Percentiles rank a stretch among this genome's conserved stretches.
phyloP scores from a whole-genome alignment of 1,139 yeast species.

The Debaryomyces singareniensis region DNA sequence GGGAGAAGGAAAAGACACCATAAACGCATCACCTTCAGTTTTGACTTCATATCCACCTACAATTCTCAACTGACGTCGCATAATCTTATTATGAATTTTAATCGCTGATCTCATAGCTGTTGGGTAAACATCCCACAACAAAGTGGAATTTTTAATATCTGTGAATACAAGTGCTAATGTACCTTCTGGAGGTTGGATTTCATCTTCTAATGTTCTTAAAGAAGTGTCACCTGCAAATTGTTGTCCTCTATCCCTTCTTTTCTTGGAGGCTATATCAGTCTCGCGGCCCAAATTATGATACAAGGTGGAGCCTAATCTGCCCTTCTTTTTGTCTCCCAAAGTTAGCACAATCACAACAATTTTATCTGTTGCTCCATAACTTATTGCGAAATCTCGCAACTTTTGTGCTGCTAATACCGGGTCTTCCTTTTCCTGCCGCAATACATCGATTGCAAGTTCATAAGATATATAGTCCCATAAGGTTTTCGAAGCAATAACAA shows the following conservation, averaged over 20 bases:
- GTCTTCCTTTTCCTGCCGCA: conserved; percentile 73
- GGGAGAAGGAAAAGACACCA: conserved; percentile 97
- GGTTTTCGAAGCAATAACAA: conserved; percentile 79
- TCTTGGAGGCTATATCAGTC: conserved; percentile 36
- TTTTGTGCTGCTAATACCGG: conserved; percentile 93
- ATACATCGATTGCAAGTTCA: conserved; percentile 86
- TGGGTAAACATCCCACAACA: conserved; percentile 90
- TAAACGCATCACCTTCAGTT: conserved; percentile 98
- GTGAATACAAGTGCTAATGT: conserved; percentile 94
- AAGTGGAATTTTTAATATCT: conserved; percentile 91
- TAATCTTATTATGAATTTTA: conserved; percentile 84
- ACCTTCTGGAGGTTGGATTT: conserved; percentile 93
- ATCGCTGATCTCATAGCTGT: conserved; percentile 96
- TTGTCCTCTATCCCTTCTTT: conserved; percentile 47
- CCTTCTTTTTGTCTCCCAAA: conserved; percentile 38
- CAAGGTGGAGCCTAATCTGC: conserved; percentile 21
- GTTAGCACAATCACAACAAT: conserved; percentile 82
- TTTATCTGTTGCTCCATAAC: conserved; percentile 83
- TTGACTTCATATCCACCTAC: conserved; percentile 98
- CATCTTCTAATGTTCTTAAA: conserved; percentile 80
- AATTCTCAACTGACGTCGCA: conserved; percentile 89
- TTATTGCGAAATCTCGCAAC: conserved; percentile 86
- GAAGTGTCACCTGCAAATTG: conserved; percentile 67
- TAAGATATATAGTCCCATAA: conserved; percentile 81
- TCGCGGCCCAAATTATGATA: conserved; percentile 38